Evolutionary conservation across 2,329 filamentous ascomycete genomes (phyloP), one percentile per base, ranked within the genome.

Genomic region (Magnaporthiopsis incrustans): DNA sequence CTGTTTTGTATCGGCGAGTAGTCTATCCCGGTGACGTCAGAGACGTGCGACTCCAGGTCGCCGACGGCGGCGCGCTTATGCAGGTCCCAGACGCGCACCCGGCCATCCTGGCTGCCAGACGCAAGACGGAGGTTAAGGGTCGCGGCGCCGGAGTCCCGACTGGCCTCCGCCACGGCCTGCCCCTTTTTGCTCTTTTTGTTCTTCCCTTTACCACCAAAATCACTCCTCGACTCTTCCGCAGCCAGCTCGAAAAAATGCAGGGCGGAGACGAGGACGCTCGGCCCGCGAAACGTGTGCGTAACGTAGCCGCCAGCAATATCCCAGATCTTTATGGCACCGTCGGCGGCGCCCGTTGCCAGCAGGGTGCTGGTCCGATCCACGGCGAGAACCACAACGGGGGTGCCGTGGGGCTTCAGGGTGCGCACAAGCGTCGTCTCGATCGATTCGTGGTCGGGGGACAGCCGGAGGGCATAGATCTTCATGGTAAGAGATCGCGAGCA

Each of bases 401-500:
- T 93, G 0, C 87, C 84, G 73, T 98, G 95, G 10, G 95, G 92
- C 75, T 97, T 97, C 38, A 97, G 77, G 3, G 91, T 93, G 70
- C 92, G 87, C 22, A 90, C 74, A 22, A 96, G 85, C 61, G 88
- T 86, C 26, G 87, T 77, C 63, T 88, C 84, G 66, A 93, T 82
- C 5, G 80, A 76, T 60, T 80, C 80, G 53, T 84, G 81, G 26
- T 84, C 80, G 33, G 80, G 79, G 26, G 85, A 85, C 32, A 81
- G 79, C 62, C 83, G 82, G 32, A 99, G 81, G 25, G 89, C 78
- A 77, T 91, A 98, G 68, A 98, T 92, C 72, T 91, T 89, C 92
- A 98, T 96, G 8, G 92, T 93, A 64, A 97, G 82, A n/a, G 94
- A 98, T 69, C 94, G 88, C 25, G 95, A 99, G 79, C 93, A 98